Evolutionary conservation across 805 yeast genomes (phyloP), one percentile per base, ranked within the genome.

Genomic region (Candida caryicola): DNA sequence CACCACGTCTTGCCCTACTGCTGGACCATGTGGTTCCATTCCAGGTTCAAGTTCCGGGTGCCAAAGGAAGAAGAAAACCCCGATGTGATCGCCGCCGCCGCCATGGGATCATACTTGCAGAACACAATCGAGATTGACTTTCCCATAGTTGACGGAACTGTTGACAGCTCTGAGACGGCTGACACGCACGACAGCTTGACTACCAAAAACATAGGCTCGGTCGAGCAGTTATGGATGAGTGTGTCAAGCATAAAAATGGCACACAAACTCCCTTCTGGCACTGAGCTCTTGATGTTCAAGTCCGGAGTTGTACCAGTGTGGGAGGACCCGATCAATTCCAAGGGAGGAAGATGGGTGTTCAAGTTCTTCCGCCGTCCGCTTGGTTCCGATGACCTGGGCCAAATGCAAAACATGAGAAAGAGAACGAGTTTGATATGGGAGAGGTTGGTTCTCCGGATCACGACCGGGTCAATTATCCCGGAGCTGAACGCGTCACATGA

Each of bases 261-360:
- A 1, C 54, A 54, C 34, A 67, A 66, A 28, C 56, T 74, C 40
- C 58, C 64, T 14, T 55, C 58, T 33, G 79, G 78, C 15, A 66
- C 78, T 17, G 83, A 79, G 52, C 64, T 74, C 38, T 74, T 77
- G 42, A 56, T 81, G 7, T 81, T 81, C 60, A 77, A 78, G 46
- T 61, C 71, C 23, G 82, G 82, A 2, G 69, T 79, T 26, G 73
- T 74, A 46, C 86, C 86, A 8, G 74, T 77, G 34, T 80, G 86
- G 85, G 85, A 80, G 52, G 85, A 81, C 51, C 80, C 81, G 6
- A 62, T 69, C 34, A 80, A 80, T 52, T 59, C 71, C 43, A 62
- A 66, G 36, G 85, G 85, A 26, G 85, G 86, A 2, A 62, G 83
- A 47, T 79, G 83, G 83, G 69, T 75, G 14, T 73, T 78, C 47